A percentile compares a stretch with the other conserved stretches of the same genome.
Evolutionary conservation across 2,329 filamentous ascomycete genomes (phyloP).

Genomic region (Fusarium sp.): DNA sequence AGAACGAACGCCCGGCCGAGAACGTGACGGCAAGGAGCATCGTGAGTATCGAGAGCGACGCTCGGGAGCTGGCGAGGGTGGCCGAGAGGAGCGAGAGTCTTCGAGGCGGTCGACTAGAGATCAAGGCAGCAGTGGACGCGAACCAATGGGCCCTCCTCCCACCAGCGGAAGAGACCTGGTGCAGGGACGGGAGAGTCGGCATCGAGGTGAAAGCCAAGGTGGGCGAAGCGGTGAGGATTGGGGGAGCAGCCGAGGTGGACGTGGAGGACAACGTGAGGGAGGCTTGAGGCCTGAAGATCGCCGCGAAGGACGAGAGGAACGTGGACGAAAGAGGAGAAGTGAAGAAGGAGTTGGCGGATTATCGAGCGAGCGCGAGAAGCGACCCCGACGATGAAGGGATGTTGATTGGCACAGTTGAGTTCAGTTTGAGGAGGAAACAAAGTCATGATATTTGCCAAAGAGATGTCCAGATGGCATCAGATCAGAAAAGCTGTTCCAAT

Average conservation of each 20-base stretch:
- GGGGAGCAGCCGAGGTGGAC: slow-evolving; percentile 50
- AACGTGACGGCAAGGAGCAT: slow-evolving; percentile 59
- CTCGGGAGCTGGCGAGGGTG: slow-evolving; percentile 48
- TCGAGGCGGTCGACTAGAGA: slow-evolving; percentile 46
- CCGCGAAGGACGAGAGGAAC: slow-evolving; percentile 51
- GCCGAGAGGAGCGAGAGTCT: slow-evolving; percentile 51
- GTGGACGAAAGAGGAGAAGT: slow-evolving; percentile 56
- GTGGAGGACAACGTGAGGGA: slow-evolving; percentile 49
- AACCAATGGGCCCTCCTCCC: slow-evolving; percentile 47
- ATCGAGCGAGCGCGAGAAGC: slow-evolving; percentile 64
- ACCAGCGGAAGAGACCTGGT: slow-evolving; percentile 46
- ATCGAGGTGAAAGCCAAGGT: slow-evolving; percentile 44
- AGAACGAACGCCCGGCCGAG: slow-evolving; percentile 61
- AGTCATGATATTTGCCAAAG: neutral
- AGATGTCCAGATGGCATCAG: slow-evolving; percentile 3
- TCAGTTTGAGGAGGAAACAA: slow-evolving; percentile 34
- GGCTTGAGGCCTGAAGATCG: slow-evolving; percentile 49
- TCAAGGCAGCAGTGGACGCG: slow-evolving; percentile 41
- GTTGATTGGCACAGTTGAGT: slow-evolving; percentile 32
- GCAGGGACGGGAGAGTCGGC: slow-evolving; percentile 49
- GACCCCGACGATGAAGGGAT: slow-evolving; percentile 58
- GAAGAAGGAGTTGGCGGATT: slow-evolving; percentile 59
- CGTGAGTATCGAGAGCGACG: slow-evolving; percentile 60
- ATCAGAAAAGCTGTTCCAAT: slow-evolving; percentile 17
- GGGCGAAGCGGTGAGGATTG: slow-evolving; percentile 50